Evolutionary conservation across 352 stramenopile genomes (phyloP).

Genomic region (Pythium myriotylum): DNA sequence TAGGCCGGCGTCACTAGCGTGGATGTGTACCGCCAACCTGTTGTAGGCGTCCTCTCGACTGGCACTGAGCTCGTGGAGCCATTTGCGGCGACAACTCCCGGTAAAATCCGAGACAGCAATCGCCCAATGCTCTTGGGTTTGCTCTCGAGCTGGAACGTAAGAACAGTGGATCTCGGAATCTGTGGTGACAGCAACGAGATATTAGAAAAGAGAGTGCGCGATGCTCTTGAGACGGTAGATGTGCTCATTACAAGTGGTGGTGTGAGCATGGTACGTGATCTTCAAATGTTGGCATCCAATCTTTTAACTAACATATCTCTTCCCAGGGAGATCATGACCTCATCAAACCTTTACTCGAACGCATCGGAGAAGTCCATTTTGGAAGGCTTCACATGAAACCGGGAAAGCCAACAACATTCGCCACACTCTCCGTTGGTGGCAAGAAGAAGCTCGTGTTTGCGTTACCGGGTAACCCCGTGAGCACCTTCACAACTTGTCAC

Average conservation of each 20-base stretch:
- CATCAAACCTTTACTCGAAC: constrained; percentile 91
- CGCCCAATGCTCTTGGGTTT: constrained; percentile 90
- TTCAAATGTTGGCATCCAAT: too few species aligned
- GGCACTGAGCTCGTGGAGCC: constrained; percentile 93
- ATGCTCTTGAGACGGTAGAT: constrained; percentile 67
- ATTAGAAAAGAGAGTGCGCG: constrained; percentile 49
- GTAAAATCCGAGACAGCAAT: constrained; percentile 96
- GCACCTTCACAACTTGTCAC: constrained; percentile 92
- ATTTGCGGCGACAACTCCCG: constrained; percentile 39
- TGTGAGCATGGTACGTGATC: constrained; percentile 84
- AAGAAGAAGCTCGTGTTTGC: constrained; percentile 91
- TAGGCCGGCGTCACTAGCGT: constrained; percentile 79
- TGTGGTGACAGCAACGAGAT: constrained; percentile 67
- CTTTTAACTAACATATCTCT: too few species aligned
- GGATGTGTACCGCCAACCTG: constrained; percentile 61
- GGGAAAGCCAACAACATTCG: constrained; percentile 97
- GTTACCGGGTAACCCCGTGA: constrained; percentile 97
- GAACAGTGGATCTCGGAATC: constrained; percentile 71
- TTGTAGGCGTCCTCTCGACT: constrained; percentile 94
- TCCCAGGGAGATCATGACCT: constrained; percentile 92
- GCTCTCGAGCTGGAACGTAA: constrained; percentile 47
- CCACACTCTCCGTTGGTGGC: constrained; percentile 71
- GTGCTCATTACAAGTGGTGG: constrained; percentile 96
- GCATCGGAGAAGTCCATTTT: constrained; percentile 92
- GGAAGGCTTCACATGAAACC: constrained; percentile 97